Base-by-base conservation (phyloP, 441 rosid genomes). In the Populus trichocarpa region DNA sequence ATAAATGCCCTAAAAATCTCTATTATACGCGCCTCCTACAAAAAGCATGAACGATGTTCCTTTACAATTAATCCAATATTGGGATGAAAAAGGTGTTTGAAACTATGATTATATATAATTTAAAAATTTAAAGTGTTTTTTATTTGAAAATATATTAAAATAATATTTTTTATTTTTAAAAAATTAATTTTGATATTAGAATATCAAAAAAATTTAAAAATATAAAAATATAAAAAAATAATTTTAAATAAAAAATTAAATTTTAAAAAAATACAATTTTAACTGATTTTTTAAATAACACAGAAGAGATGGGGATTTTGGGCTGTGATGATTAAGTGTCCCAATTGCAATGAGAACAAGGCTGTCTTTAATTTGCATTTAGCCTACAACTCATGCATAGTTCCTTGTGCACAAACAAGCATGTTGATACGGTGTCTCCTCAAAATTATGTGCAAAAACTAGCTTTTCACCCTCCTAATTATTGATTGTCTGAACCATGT, bases 401-500 rank as follows among this genome's bases (percentile, higher is more conserved):
- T 46, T 46, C 6, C 57, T 46, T 53, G 16, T 25, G 22, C 35
- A n/a, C 50, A n/a, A 11, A 30, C 64, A 32, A 71, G 53, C 25
- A 46, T 46, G 57, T 14, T 46, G 57, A 46, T 46, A 46, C 4
- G 70, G 73, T 33, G 16, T 13, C 35, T 6, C 66, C 28, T 70
- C 26, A 23, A 0, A 22, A 18, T 33, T 2, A 9, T 61, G 26
- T 35, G 8, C 13, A 3, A 5, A 18, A 71, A 0, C 40, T n/a
- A 50, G 12, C 20, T 72, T 57, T 75, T 73, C 78, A 61, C 46
- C 67, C 13, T 64, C 33, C 25, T 67, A 80, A 82, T 86, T 26
- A 86, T 82, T 77, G 46, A 64, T 14, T 36, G 75, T 83, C 50
- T 46, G 75, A 80, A 75, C 23, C 38, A 72, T 50, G 81, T 18